phyloP scores from a whole-genome alignment of 495 filamentous ascomycete genomes.

The Cudoniella acicularis region DNA sequence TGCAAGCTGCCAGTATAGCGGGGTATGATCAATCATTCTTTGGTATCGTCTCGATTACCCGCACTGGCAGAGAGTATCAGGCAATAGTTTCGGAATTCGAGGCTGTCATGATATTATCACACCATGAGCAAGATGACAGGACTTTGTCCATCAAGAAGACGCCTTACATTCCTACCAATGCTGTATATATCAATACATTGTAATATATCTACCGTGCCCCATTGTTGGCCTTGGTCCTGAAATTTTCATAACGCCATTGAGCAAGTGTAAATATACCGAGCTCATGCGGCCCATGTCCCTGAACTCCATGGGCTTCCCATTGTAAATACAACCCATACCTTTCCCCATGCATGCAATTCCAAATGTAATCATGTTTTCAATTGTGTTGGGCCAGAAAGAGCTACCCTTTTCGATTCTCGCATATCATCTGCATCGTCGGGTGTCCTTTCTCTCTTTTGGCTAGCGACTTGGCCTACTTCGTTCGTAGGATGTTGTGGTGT shows the following conservation, averaged over 20 bases:
- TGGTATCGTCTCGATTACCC: no score
- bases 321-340: neutral
- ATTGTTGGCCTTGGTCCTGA: neutral
- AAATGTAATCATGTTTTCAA: conserved; percentile 21
- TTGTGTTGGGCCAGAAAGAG: conserved; percentile 18
- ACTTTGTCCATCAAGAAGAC: neutral
- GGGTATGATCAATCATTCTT: no score
- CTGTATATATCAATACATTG: neutral
- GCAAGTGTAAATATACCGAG: neutral
- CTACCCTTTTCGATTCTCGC: conserved; percentile 20
- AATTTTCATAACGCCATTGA: neutral
- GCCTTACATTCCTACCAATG: no score
- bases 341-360: neutral
- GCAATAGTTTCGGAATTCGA: no score
- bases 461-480: conserved; percentile 13
- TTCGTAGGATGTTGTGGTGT: conserved; percentile 8
- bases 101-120: neutral
- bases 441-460: conserved; percentile 19
- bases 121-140: neutral
- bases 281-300: neutral
- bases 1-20: no score
- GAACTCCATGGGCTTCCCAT: neutral
- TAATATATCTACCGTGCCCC: neutral
- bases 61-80: no score
- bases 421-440: conserved; percentile 22